Evolutionary conservation across 192 early-diverging fungal genomes (phyloP).

Genomic region (Obelidium mucronatum): DNA sequence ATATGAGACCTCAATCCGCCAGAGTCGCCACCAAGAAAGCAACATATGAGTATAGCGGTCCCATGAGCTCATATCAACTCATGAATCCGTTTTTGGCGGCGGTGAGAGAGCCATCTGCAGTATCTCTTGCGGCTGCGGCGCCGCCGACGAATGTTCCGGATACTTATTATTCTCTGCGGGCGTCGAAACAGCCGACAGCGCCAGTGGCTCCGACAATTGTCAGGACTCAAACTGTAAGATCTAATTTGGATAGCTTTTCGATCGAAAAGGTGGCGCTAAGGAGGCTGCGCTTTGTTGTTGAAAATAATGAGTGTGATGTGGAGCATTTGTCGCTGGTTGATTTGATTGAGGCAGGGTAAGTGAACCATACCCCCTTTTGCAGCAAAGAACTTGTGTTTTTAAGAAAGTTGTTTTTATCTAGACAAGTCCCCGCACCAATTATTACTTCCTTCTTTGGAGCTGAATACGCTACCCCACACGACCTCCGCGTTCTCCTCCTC

Average conservation of each 20-base stretch:
- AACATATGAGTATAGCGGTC: neutral
- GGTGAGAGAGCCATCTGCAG: no score
- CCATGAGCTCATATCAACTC: neutral
- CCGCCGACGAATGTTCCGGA: neutral
- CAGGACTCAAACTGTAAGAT: slow-evolving; percentile 43
- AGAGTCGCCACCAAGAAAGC: neutral
- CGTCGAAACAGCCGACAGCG: slow-evolving; percentile 1
- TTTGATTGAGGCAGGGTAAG: slow-evolving; percentile 51
- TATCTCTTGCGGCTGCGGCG: neutral
- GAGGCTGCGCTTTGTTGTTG: slow-evolving; percentile 52
- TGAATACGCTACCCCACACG: slow-evolving; percentile 37
- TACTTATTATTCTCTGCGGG: slow-evolving; percentile 6
- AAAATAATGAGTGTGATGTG: slow-evolving; percentile 47
- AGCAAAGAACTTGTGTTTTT: neutral
- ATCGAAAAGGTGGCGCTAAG: slow-evolving; percentile 58
- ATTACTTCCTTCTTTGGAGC: slow-evolving; percentile 48
- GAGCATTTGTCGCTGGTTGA: slow-evolving; percentile 53
- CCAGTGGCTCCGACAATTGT: slow-evolving; percentile 29
- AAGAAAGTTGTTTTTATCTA: slow-evolving; percentile 1
- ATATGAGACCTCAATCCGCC: neutral
- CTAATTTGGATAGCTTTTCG: slow-evolving; percentile 45
- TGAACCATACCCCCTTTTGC: neutral
- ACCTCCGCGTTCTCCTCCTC: slow-evolving; percentile 51
- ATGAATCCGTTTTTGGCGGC: neutral
- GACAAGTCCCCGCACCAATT: slow-evolving; percentile 43